These are phyloP conservation scores for Penicillium coprophilum DNA, from an alignment of 495 filamentous ascomycete genomes.

Conservation along the genomic window DNA sequence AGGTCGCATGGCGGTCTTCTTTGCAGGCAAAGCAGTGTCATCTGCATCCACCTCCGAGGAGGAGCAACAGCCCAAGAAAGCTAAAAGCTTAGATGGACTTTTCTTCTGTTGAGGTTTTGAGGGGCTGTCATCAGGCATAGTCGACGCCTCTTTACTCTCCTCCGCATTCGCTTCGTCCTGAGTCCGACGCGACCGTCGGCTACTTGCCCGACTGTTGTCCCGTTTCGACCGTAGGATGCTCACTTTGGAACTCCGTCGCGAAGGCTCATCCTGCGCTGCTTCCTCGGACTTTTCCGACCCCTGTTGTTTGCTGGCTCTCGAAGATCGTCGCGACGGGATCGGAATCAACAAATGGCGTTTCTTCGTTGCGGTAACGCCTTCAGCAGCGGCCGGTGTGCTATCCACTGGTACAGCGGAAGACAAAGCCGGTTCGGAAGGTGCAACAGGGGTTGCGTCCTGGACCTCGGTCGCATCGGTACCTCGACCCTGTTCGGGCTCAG, in stretches of 20 bases:
- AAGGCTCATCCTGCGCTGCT: conserved; percentile 61
- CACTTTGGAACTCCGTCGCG: conserved; percentile 62
- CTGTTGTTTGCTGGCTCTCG: conserved; percentile 60
- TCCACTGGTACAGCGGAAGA: conserved; percentile 22
- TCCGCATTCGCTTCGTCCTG: conserved; percentile 43
- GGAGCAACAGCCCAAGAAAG: conserved; percentile 79
- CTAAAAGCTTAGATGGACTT: conserved; percentile 54
- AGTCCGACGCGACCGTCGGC: conserved; percentile 53
- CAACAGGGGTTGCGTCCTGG: conserved; percentile 26
- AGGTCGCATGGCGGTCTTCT: conserved; percentile 60
- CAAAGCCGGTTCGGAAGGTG: conserved; percentile 25
- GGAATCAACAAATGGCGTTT: conserved; percentile 59
- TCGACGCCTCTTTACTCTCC: conserved; percentile 32
- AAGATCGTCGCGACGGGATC: conserved; percentile 68
- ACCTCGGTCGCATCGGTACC: conserved; percentile 30
- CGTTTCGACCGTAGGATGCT: conserved; percentile 67
- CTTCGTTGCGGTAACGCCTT: conserved; percentile 40
- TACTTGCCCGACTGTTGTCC: conserved; percentile 68
- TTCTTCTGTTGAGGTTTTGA: conserved; percentile 62
- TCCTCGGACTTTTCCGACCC: conserved; percentile 64
- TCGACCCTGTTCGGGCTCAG: conserved; percentile 31
- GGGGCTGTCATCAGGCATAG: conserved; percentile 30
- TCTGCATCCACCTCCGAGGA: conserved; percentile 61
- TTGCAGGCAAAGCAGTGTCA: conserved; percentile 61
- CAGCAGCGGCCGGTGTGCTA: conserved; percentile 11